Evolutionary conservation across 352 stramenopile genomes (phyloP).

Genomic region (Phytophthora agathidicida): DNA sequence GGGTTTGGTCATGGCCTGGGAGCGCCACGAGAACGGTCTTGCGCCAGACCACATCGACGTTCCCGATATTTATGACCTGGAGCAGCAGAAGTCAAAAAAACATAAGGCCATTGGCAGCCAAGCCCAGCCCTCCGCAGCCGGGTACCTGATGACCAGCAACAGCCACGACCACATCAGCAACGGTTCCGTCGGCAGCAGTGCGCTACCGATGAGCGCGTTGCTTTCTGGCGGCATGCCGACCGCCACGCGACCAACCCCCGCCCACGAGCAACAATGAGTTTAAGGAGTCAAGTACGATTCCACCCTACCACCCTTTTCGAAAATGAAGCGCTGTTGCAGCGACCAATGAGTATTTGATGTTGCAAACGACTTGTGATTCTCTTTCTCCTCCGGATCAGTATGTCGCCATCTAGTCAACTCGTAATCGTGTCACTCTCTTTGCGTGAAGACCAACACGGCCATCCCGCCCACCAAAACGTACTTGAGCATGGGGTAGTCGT

Average conservation of each 20-base stretch:
- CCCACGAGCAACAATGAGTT: constrained; percentile 37
- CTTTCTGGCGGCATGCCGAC: constrained; percentile 24
- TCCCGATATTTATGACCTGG: constrained; percentile 71
- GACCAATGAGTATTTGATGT: constrained; percentile 36
- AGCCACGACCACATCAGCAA: constrained; percentile 11
- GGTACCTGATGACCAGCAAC: neutral
- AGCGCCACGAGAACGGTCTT: constrained; percentile 69
- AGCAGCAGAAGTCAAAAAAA: constrained; percentile 24
- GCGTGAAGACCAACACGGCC: constrained; percentile 82
- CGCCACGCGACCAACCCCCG: constrained; percentile 6
- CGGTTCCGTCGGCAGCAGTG: constrained; percentile 27
- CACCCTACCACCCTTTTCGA: constrained; percentile 19
- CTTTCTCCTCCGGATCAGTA: neutral
- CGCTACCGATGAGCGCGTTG: constrained; percentile 42
- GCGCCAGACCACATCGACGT: constrained; percentile 83
- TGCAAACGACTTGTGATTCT: neutral
- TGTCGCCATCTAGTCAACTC: neutral
- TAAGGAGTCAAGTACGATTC: constrained; percentile 19
- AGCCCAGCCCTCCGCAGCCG: neutral
- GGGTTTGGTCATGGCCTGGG: constrained; percentile 70
- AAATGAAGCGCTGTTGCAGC: constrained; percentile 39
- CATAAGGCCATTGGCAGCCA: constrained; percentile 18
- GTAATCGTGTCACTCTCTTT: constrained; percentile 70
- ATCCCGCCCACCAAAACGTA: constrained; percentile 80
- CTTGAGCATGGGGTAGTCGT: constrained; percentile 99